phyloP scores from a whole-genome alignment of 139 green algal genomes.

The Micromonas commoda region DNA sequence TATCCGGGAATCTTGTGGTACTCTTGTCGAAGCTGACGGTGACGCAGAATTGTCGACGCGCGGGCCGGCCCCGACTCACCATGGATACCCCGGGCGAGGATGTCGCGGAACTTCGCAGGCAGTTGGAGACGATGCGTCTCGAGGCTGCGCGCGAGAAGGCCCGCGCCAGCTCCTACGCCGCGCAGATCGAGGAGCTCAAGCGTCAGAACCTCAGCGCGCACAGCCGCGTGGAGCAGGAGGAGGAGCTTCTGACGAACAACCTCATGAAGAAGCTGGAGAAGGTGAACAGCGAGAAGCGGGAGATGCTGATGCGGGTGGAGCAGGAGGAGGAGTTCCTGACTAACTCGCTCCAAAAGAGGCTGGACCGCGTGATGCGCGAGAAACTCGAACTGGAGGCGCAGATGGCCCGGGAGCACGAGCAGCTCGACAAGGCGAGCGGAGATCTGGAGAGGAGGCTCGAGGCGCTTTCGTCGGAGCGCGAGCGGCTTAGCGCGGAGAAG shows the following conservation, averaged over 20 bases:
- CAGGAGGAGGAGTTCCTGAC: constrained; percentile 71
- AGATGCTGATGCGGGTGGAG: constrained; percentile 61
- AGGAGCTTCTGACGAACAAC: constrained; percentile 74
- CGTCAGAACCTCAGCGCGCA: background rate
- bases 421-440: background rate
- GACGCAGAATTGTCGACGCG: too few relatives aligned
- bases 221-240: constrained; percentile 55
- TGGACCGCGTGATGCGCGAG: constrained; percentile 49
- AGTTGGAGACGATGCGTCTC: background rate
- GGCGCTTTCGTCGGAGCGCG: background rate
- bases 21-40: too few relatives aligned
- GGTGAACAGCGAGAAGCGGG: constrained; percentile 65
- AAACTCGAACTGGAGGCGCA: background rate
- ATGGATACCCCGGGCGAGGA: too few relatives aligned
- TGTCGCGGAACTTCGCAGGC: constrained; percentile 19
- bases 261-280: constrained; percentile 70
- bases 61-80: too few relatives aligned
- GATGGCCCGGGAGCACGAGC: background rate
- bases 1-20: too few relatives aligned
- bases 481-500: constrained; percentile 33
- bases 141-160: background rate
- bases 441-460: constrained; percentile 1
- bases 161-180: background rate
- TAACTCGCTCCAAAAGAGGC: constrained; percentile 67
- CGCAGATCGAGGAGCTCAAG: constrained; percentile 23